phyloP scores from a whole-genome alignment of 148 eudicot genomes.

The Cornus suecica region DNA sequence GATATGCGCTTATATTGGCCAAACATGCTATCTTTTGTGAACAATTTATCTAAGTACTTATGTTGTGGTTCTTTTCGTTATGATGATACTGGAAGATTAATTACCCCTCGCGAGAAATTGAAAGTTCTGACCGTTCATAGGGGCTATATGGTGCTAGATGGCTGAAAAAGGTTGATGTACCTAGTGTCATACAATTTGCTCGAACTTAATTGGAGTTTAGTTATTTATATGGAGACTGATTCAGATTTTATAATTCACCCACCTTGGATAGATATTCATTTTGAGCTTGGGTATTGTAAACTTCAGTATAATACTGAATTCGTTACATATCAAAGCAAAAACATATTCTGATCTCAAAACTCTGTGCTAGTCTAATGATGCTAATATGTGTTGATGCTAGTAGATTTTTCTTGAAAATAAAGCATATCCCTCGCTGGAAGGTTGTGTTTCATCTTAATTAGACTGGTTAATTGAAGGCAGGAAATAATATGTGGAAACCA shows the following conservation, averaged over 20 bases:
- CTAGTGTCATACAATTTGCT: neutral
- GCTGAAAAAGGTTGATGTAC: neutral
- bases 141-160: neutral
- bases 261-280: neutral
- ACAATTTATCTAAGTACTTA: too few relatives aligned
- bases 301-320: neutral
- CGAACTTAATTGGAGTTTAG: neutral
- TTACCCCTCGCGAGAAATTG: neutral
- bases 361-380: neutral
- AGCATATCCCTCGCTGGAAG: slow-evolving; percentile 76
- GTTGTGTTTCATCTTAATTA: slow-evolving; percentile 58
- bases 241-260: neutral
- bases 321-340: too few relatives aligned
- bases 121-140: neutral
- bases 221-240: neutral
- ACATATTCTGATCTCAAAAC: neutral
- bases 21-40: too few relatives aligned
- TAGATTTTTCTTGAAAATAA: slow-evolving; percentile 51
- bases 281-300: neutral
- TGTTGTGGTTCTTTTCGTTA: neutral
- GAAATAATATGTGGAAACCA: slow-evolving; percentile 63
- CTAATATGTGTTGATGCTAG: neutral
- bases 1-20: too few relatives aligned
- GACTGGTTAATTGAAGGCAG: slow-evolving; percentile 82
- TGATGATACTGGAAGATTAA: neutral